Percentiles rank a stretch among this genome's conserved stretches.
These are phyloP conservation scores for Reutealis trisperma DNA, from an alignment of 345 rosid species.

Conservation along the genomic window DNA sequence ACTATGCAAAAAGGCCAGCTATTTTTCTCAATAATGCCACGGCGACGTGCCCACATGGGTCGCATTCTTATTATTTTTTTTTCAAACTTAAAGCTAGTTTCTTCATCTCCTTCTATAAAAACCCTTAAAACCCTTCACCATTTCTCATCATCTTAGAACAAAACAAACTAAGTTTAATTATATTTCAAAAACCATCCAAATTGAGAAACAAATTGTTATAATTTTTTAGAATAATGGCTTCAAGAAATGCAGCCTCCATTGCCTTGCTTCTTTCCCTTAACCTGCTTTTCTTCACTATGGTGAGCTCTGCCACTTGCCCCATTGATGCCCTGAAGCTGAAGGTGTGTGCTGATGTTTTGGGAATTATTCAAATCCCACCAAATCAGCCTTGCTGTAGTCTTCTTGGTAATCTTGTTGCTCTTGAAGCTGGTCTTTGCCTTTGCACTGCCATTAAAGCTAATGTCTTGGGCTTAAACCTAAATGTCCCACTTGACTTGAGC, in stretches of 20 bases:
- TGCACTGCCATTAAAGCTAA: conserved; percentile 53
- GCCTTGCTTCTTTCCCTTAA: conserved; percentile 4
- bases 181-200: too few relatives aligned
- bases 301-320: conserved; percentile 38
- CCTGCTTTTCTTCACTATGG: conserved; percentile 5
- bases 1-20: too few relatives aligned
- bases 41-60: too few relatives aligned
- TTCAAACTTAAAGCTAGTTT: too few relatives aligned
- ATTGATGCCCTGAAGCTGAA: conserved; percentile 48
- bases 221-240: not conserved
- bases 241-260: not conserved
- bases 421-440: conserved; percentile 61
- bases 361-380: conserved; percentile 31
- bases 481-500: conserved; percentile 44
- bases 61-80: too few relatives aligned
- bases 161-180: not conserved
- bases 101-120: not conserved
- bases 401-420: conserved; percentile 44
- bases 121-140: not conserved
- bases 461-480: conserved; percentile 46
- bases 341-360: conserved; percentile 44
- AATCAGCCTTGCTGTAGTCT: conserved; percentile 45
- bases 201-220: too few relatives aligned
- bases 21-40: too few relatives aligned
- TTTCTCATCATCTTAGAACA: not conserved